Conservation (phyloP, 495 filamentous ascomycete species). For the Aspergillus nidulans region DNA sequence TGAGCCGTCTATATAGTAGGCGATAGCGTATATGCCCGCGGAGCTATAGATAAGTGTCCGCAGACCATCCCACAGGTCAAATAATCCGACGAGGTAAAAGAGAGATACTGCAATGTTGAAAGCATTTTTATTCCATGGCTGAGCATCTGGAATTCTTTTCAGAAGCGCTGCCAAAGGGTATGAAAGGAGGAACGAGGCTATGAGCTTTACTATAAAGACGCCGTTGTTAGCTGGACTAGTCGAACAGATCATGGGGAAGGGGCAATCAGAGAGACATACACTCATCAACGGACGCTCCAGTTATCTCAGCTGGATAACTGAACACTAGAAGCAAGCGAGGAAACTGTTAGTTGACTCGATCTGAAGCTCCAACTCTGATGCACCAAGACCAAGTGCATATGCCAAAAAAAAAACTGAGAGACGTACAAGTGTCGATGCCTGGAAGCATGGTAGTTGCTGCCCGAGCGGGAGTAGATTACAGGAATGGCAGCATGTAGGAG, state of each 20-base stretch:
- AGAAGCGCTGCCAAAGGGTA: constrained; percentile 87
- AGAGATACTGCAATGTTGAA: constrained; percentile 77
- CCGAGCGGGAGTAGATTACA: constrained; percentile 58
- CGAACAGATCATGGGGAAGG: not conserved
- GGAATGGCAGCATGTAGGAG: constrained; percentile 35
- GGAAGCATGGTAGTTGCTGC: constrained; percentile 62
- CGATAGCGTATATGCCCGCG: constrained; percentile 74
- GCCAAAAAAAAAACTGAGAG: constrained; percentile 10
- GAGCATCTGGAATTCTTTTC: constrained; percentile 83
- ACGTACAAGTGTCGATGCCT: constrained; percentile 75
- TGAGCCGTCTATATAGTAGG: constrained; percentile 78
- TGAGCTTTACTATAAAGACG: constrained; percentile 72
- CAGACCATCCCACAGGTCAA: constrained; percentile 86
- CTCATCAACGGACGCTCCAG: constrained; percentile 84
- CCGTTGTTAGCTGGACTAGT: constrained; percentile 7
- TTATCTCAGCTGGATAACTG: constrained; percentile 52
- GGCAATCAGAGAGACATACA: constrained; percentile 46
- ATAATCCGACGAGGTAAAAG: constrained; percentile 93
- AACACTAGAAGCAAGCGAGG: constrained; percentile 56
- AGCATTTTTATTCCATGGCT: constrained; percentile 82
- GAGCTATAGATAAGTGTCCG: constrained; percentile 76
- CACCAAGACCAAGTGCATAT: constrained; percentile 11
- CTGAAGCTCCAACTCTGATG: not conserved
- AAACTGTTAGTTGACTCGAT: not conserved
- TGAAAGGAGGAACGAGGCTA: constrained; percentile 84